Evolutionary conservation across 495 filamentous ascomycete species (phyloP).

Genomic region (Daldinia decipiens): DNA sequence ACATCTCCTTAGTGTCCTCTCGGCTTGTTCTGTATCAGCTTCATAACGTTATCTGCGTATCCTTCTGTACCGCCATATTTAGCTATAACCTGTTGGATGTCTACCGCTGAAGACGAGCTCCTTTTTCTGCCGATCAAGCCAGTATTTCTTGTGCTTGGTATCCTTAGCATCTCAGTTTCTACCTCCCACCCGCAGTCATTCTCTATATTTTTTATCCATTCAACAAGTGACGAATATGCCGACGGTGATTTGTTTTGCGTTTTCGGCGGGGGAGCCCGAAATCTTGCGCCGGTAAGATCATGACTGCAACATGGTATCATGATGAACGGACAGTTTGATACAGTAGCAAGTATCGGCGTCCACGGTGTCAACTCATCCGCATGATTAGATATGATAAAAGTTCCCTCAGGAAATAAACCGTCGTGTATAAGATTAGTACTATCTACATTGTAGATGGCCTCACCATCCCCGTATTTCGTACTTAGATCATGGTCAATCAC

Average conservation of each 20-base stretch:
- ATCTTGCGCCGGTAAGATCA: constrained; percentile 76
- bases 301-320: constrained; percentile 96
- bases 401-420: constrained; percentile 76
- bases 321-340: constrained; percentile 81
- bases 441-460: constrained; percentile 35
- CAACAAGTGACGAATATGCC: constrained; percentile 78
- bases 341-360: constrained; percentile 87
- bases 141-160: constrained; percentile 89
- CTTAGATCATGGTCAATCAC: constrained; percentile 47
- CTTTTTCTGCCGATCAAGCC: constrained; percentile 74
- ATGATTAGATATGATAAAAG: constrained; percentile 96
- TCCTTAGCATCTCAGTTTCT: constrained; percentile 82
- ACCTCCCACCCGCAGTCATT: constrained; percentile 76
- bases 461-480: constrained; percentile 19
- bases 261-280: constrained; percentile 72
- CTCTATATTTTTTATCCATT: constrained; percentile 74
- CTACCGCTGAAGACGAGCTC: constrained; percentile 27
- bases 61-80: constrained; percentile 65
- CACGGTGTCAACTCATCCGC: constrained; percentile 95
- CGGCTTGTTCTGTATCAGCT: constrained; percentile 56
- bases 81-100: constrained; percentile 55
- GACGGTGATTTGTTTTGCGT: constrained; percentile 60
- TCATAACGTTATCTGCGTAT: constrained; percentile 64
- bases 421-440: constrained; percentile 63
- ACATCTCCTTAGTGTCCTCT: constrained; percentile 46